These are phyloP conservation scores for Aspergillus neotritici DNA, from an alignment of 2,329 filamentous ascomycete genomes.

Conservation along the genomic window DNA sequence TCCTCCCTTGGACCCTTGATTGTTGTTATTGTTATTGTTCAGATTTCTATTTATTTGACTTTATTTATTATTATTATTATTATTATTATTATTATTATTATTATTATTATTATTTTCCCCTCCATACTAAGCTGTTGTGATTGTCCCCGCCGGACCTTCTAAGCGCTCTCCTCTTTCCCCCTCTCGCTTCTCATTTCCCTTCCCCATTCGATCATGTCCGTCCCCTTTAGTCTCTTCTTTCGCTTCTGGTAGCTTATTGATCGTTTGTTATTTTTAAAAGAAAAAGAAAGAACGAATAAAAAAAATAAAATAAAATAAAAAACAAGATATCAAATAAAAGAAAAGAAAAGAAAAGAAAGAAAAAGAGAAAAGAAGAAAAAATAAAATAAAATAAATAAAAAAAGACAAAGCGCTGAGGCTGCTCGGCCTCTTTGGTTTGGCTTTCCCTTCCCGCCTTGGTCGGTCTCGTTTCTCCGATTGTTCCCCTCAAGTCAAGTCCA, in stretches of 20 bases:
- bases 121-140: slow-evolving; percentile 12
- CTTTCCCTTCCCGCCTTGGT: slow-evolving; percentile 19
- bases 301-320: not conserved
- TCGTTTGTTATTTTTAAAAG: not conserved
- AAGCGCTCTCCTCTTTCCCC: slow-evolving; percentile 3
- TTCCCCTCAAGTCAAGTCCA: not conserved
- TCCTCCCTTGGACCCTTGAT: not conserved
- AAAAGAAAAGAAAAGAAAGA: not conserved
- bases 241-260: slow-evolving; percentile 18
- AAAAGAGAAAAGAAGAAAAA: not conserved
- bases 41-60: not conserved
- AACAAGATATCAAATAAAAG: not conserved
- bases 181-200: slow-evolving; percentile 11
- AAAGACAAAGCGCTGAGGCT: slow-evolving; percentile 11
- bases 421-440: not conserved
- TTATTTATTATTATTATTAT: not conserved
- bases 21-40: not conserved
- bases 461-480: slow-evolving; percentile 11
- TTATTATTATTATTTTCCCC: not conserved
- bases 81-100: not conserved
- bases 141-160: slow-evolving; percentile 5
- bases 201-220: slow-evolving; percentile 21
- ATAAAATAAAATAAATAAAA: slow-evolving; percentile 1
- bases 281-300: too few relatives aligned
- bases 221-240: slow-evolving; percentile 13